phyloP scores from a whole-genome alignment of 305 asterid genomes.

The Euphrasia arctica region DNA sequence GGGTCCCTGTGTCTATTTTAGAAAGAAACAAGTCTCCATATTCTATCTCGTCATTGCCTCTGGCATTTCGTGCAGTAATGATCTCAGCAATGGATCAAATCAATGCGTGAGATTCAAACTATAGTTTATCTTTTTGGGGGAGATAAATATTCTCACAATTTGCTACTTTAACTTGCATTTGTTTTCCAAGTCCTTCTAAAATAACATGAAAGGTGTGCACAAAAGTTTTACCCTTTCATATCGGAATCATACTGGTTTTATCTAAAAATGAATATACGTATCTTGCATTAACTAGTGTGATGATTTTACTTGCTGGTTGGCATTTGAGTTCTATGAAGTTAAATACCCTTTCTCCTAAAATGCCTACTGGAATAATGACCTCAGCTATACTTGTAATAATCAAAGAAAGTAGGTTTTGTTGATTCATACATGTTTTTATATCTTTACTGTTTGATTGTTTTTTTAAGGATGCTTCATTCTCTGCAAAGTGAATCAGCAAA shows the following conservation, averaged over 20 bases:
- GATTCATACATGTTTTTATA: conserved; percentile 18
- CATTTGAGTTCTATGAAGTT: conserved; percentile 9
- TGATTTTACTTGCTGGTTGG: neutral
- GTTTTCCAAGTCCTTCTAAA: conserved; percentile 2
- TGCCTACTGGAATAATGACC: neutral
- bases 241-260: neutral
- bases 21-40: conserved; percentile 95
- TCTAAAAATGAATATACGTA: neutral
- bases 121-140: conserved; percentile 9
- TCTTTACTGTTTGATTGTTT: conserved; percentile 22
- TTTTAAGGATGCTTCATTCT: conserved; percentile 77
- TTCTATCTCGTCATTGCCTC: conserved; percentile 84
- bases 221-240: neutral
- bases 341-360: neutral
- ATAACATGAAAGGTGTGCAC: neutral
- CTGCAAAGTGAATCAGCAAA: conserved; percentile 73
- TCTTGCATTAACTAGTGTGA: conserved; percentile 13
- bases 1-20: conserved; percentile 86
- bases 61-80: conserved; percentile 75
- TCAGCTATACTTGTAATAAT: conserved; percentile 11
- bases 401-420: conserved; percentile 20
- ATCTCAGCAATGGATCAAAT: conserved; percentile 90
- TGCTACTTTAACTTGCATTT: conserved; percentile 7
- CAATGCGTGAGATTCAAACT: conserved; percentile 57
- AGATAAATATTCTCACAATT: conserved; percentile 15